Conservation (phyloP, 2,329 filamentous ascomycete species). For the Hymenotorrendiella dingleyae region DNA sequence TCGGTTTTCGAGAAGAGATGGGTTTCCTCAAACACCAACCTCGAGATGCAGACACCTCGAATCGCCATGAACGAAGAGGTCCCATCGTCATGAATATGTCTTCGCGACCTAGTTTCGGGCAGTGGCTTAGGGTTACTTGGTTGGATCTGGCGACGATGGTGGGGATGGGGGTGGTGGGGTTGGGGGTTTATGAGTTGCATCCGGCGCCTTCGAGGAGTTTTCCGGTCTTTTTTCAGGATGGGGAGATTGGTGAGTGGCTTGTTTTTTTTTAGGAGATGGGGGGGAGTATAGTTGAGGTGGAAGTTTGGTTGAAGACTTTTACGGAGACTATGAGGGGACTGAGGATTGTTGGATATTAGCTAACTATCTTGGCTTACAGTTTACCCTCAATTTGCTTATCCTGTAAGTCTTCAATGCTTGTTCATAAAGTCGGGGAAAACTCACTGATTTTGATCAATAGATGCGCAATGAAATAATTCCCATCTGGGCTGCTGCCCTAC, state of each 20-base stretch:
- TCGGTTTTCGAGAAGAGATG: no score
- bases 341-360: no score
- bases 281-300: no score
- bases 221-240: constrained; percentile 58
- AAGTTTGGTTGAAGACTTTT: no score
- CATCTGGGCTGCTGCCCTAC: constrained; percentile 63
- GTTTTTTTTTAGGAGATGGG: no score
- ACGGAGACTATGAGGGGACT: no score
- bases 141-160: constrained; percentile 64
- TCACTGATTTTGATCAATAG: no score
- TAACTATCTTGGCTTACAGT: no score
- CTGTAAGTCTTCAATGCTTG: no score
- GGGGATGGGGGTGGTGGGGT: constrained; percentile 57
- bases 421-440: no score
- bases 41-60: constrained; percentile 11
- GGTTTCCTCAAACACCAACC: no score
- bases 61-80: constrained; percentile 13
- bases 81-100: constrained; percentile 36
- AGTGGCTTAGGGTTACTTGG: constrained; percentile 64
- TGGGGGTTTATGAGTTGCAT: constrained; percentile 47
- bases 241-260: no score
- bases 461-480: constrained; percentile 65
- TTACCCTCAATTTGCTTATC: constrained; percentile 65
- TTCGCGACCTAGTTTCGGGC: constrained; percentile 54
- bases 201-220: constrained; percentile 66